Evolutionary conservation across 2,329 filamentous ascomycete genomes (phyloP).

Genomic region (Alternaria sp.): DNA sequence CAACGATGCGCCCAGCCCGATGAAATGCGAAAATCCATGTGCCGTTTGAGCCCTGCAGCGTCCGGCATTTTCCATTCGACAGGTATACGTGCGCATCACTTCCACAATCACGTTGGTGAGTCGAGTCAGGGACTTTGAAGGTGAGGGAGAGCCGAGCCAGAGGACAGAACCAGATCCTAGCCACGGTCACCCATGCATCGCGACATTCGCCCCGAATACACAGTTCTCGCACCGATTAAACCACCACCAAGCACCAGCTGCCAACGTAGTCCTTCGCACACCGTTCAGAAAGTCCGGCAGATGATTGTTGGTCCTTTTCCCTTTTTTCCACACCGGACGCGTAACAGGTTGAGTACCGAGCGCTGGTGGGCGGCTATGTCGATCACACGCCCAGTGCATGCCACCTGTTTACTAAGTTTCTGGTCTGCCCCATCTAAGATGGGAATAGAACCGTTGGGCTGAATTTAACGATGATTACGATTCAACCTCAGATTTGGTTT

Average conservation of each 20-base stretch:
- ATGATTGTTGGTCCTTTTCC: neutral
- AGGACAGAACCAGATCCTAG: neutral
- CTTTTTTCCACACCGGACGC: neutral
- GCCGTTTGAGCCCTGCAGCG: neutral
- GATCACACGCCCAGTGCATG: neutral
- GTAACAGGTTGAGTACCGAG: neutral
- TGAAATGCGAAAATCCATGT: neutral
- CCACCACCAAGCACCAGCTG: neutral
- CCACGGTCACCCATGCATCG: neutral
- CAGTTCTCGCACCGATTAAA: neutral
- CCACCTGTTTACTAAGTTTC: neutral
- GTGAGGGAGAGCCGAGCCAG: neutral
- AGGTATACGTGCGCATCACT: neutral
- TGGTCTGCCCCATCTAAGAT: neutral
- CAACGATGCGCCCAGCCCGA: neutral
- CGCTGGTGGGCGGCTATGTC: neutral
- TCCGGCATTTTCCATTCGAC: neutral
- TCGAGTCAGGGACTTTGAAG: neutral
- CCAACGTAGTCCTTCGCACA: neutral
- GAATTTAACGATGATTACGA: neutral
- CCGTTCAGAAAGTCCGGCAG: neutral
- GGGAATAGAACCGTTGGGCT: neutral
- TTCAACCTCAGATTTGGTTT: neutral
- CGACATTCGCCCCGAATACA: neutral
- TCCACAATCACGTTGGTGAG: neutral